These are phyloP conservation scores for Nicotiana noctiflora DNA, from an alignment of 257 asterid genomes.

Conservation along the genomic window DNA sequence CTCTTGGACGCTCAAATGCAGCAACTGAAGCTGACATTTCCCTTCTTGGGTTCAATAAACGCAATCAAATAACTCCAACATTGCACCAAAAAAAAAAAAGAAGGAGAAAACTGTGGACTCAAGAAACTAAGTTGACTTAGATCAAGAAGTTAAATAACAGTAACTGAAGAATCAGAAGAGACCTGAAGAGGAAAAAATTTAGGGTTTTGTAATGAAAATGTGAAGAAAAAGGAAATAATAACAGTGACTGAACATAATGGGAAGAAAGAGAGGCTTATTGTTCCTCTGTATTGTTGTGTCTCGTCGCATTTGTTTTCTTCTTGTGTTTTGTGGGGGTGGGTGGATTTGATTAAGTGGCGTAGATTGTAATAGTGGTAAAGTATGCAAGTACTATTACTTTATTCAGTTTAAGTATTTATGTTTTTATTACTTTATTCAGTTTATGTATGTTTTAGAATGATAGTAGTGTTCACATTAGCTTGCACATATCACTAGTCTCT, in stretches of 20 bases:
- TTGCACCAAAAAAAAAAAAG: not conserved
- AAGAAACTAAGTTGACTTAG: not conserved
- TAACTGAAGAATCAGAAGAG: not conserved
- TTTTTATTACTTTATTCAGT: too few relatives aligned
- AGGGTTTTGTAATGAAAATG: not conserved
- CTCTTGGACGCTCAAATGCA: slow-evolving; percentile 86
- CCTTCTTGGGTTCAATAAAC: not conserved
- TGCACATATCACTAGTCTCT: too few relatives aligned
- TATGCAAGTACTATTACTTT: not conserved
- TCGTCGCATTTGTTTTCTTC: slow-evolving; percentile 1
- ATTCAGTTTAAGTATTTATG: too few relatives aligned
- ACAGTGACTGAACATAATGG: not conserved
- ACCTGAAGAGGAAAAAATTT: not conserved
- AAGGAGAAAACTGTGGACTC: not conserved
- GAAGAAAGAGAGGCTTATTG: not conserved
- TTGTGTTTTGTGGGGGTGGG: not conserved
- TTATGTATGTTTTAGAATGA: too few relatives aligned
- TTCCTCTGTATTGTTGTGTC: slow-evolving; percentile 2
- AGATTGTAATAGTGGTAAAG: slow-evolving; percentile 2
- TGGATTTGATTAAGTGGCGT: not conserved
- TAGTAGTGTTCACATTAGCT: too few relatives aligned
- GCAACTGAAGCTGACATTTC: slow-evolving; percentile 78
- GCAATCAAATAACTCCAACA: not conserved
- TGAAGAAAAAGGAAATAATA: not conserved
- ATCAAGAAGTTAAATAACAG: not conserved